A percentile compares a stretch with the other conserved stretches of the same genome.
These are phyloP conservation scores for Capillidium rhysosporum DNA, from an alignment of 371 early-diverging fungal species.

Conservation along the genomic window DNA sequence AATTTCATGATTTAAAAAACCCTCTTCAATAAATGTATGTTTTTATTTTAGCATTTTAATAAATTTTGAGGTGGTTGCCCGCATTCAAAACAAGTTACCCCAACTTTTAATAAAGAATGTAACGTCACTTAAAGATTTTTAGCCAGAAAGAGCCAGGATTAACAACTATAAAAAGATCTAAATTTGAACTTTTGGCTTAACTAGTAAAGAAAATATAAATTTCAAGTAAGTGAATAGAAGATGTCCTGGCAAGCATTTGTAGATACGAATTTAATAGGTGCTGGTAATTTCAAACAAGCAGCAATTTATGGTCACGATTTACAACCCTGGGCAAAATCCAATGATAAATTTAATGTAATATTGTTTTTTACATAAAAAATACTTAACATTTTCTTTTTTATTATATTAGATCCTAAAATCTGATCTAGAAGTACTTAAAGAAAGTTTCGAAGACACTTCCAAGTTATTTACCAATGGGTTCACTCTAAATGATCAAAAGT, in stretches of 20 bases:
- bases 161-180: no score
- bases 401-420: background rate
- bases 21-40: no score
- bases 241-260: conserved; percentile 8
- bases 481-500: background rate
- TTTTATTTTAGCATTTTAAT: no score
- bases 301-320: background rate
- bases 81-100: no score
- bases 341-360: conserved; percentile 1
- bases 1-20: no score
- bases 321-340: background rate
- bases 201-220: no score
- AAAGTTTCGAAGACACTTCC: background rate
- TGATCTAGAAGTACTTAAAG: background rate
- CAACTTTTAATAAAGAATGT: no score
- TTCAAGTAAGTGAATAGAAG: no score
- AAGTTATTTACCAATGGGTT: background rate
- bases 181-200: no score
- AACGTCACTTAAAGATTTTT: no score
- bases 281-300: background rate
- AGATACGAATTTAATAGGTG: conserved; percentile 4
- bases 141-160: no score
- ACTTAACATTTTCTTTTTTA: background rate
- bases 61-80: no score
- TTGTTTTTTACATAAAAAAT: background rate